Evolutionary conservation across 352 stramenopile genomes (phyloP).

Genomic region (Pythium grandisporangium): DNA sequence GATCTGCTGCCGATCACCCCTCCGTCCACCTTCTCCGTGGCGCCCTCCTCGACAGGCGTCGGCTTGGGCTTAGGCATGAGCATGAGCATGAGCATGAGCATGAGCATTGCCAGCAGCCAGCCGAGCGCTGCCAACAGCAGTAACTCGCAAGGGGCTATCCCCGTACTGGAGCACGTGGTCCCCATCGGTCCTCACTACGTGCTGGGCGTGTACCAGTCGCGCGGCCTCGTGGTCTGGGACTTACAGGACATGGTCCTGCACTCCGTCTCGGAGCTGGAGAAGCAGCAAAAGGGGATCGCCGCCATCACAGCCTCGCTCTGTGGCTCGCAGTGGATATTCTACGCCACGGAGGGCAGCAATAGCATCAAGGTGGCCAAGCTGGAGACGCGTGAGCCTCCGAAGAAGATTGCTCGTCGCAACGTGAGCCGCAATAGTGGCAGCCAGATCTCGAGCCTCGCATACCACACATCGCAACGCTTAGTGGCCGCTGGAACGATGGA

Average conservation of each 20-base stretch:
- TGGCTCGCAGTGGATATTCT: conserved; percentile 59
- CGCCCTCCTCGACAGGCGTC: conserved; percentile 12
- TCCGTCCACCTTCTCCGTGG: neutral
- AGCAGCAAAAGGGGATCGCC: conserved; percentile 45
- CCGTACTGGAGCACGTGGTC: conserved; percentile 43
- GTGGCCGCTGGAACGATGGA: conserved; percentile 56
- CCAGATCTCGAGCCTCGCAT: conserved; percentile 44
- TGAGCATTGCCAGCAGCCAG: too few relatives aligned
- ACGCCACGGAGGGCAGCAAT: conserved; percentile 59
- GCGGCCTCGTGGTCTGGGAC: conserved; percentile 55
- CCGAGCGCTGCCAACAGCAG: too few relatives aligned
- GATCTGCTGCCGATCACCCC: conserved; percentile 29
- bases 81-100: too few relatives aligned
- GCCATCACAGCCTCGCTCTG: conserved; percentile 46
- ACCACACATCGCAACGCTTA: conserved; percentile 33
- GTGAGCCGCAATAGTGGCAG: conserved; percentile 41
- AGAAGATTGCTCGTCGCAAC: conserved; percentile 69
- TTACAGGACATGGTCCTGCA: conserved; percentile 47
- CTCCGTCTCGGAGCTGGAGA: conserved; percentile 53
- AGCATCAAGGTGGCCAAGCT: conserved; percentile 47
- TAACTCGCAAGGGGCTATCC: too few relatives aligned
- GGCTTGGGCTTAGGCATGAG: too few relatives aligned
- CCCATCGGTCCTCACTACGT: conserved; percentile 34
- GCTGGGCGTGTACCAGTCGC: too few relatives aligned
- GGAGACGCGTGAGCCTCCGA: conserved; percentile 33